Evolutionary conservation across 2,329 filamentous ascomycete species (phyloP), one percentile per base, ranked within the genome.

Genomic region (Calonectria fujianensis): DNA sequence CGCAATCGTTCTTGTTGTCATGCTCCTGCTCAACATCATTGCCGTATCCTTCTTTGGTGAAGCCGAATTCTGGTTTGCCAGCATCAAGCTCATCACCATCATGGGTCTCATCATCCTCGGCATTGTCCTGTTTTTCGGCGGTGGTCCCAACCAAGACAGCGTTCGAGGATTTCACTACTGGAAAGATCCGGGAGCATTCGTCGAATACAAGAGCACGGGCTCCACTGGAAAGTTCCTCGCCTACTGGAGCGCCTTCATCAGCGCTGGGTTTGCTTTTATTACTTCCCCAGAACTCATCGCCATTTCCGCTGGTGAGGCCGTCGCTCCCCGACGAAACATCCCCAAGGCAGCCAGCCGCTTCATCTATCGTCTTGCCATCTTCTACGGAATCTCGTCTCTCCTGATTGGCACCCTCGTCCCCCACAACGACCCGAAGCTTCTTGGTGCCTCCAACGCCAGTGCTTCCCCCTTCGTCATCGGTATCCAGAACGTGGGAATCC

Each of bases 401-500:
- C 85, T 92, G 74, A 89, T 93, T 57, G 91, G 92, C 68, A 87
- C 91, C 79, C 86, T 93, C 70, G 90, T 91, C 9, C 88, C 95
- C 2, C 94, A 92, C 81, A 88, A 95, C 78, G 91, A 96, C 78
- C 76, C 85, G 0, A 88, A 88, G 10, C 88, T 96, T 76, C 88
- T 92, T 4, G 86, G 85, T 41, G 89, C 88, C 64, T 92, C 92
- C 77, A 87, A 90, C 79, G 81, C 90, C n/a, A 89, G 87, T 8
- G 89, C 90, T 3, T 92, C 90, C 29, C 92, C 92, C 0, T 91
- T 92, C 83, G 91, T 92, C 48, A 90, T 92, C 74, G 93, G 93
- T 29, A 95, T 95, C 85, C 89, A 92, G 80, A 87, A 90, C n/a
- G 88, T 93, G 13, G 89, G 90, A 5, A 95, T 96, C 78, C 84